Percentiles rank a stretch among this genome's conserved stretches.
Evolutionary conservation across 1,139 yeast genomes (phyloP).

Genomic region (Sugiyamaella neomexicana): DNA sequence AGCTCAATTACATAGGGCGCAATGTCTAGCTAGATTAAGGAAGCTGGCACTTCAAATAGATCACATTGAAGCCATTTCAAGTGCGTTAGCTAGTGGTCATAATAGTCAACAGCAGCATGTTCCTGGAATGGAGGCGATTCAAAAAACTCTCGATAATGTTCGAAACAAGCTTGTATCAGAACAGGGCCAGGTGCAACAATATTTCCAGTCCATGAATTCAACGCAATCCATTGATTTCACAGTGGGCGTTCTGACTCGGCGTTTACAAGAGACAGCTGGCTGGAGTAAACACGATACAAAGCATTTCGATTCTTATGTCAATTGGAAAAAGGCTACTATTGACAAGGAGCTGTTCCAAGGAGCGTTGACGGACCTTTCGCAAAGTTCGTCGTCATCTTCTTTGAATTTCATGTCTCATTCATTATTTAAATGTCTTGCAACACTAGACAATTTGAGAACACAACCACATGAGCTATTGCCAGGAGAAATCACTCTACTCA

Average conservation of each 20-base stretch:
- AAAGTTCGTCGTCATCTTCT: conserved; percentile 21
- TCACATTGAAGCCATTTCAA: conserved; percentile 24
- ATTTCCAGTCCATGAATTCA: conserved; percentile 5
- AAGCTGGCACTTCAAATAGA: conserved; percentile 25
- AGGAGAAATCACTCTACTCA: conserved; percentile 1
- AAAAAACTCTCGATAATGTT: conserved; percentile 15
- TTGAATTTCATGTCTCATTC: conserved; percentile 18
- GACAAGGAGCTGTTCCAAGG: conserved; percentile 23
- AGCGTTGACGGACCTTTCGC: conserved; percentile 17
- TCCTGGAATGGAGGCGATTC: conserved; percentile 14
- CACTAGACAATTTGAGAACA: conserved; percentile 4
- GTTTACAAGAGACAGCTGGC: conserved; percentile 31
- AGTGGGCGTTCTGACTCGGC: conserved; percentile 24
- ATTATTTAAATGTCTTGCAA: conserved; percentile 11
- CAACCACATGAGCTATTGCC: not conserved
- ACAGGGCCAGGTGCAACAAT: conserved; percentile 23
- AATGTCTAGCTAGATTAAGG: conserved; percentile 25
- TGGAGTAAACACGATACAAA: conserved; percentile 29
- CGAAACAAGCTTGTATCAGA: conserved; percentile 20
- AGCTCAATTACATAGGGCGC: conserved; percentile 25
- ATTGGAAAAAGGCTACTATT: conserved; percentile 21
- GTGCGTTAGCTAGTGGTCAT: not conserved
- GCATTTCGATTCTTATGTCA: conserved; percentile 27
- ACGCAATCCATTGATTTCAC: conserved; percentile 22
- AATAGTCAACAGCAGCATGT: not conserved